Evolutionary conservation across 768 basidiomycete genomes (phyloP).

Genomic region (Agrocybe pediades): DNA sequence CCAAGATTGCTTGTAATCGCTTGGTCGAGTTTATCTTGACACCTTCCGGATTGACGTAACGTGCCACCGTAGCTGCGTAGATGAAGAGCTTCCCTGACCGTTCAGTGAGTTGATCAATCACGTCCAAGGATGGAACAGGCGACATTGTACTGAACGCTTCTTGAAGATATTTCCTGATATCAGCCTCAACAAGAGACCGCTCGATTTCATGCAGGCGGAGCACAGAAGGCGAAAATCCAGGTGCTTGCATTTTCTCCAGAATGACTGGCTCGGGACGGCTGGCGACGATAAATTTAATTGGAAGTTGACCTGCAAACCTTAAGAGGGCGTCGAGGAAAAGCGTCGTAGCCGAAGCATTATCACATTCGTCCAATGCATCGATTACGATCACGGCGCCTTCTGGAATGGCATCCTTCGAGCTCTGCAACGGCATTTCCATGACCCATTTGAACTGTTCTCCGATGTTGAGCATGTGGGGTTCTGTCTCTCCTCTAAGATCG

Average conservation of each 20-base stretch:
- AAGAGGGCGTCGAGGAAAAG: constrained; percentile 23
- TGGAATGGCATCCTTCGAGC: constrained; percentile 1
- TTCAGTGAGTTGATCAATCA: constrained; percentile 1
- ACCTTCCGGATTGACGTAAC: background rate
- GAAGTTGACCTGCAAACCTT: constrained; percentile 17
- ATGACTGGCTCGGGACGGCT: constrained; percentile 9
- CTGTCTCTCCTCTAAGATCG: too few relatives aligned
- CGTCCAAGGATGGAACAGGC: background rate
- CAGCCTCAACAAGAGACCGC: too few relatives aligned
- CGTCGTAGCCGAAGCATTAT: constrained; percentile 11
- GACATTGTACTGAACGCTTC: too few relatives aligned
- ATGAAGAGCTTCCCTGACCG: constrained; percentile 13
- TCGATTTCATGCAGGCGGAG: too few relatives aligned
- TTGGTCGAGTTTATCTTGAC: background rate
- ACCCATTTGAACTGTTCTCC: background rate
- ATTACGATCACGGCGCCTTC: constrained; percentile 18
- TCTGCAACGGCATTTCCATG: background rate
- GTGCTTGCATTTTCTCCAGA: background rate
- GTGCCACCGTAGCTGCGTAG: constrained; percentile 10
- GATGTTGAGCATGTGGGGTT: background rate
- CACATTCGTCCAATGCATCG: constrained; percentile 28
- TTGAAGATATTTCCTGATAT: too few relatives aligned
- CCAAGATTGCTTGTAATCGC: background rate
- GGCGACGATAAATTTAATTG: constrained; percentile 27
- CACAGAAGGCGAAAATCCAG: background rate